Percentiles rank a stretch among this genome's conserved stretches.
Conservation (phyloP, 768 basidiomycete species). For the Galerina sulciceps region DNA sequence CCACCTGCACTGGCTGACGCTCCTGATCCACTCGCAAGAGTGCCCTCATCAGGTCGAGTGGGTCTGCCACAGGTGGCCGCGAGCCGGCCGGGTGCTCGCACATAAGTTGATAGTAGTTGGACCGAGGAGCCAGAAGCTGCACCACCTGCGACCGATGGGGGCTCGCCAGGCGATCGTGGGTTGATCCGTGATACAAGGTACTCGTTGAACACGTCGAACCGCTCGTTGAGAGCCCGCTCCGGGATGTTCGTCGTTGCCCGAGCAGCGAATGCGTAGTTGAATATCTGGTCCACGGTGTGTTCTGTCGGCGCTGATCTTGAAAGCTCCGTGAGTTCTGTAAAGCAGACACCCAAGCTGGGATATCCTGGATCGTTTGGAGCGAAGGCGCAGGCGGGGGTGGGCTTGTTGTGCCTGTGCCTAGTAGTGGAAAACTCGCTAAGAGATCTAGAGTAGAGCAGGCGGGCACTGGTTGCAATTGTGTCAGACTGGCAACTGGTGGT, state of each 20-base stretch:
- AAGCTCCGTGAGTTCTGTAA: too few species aligned
- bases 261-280: conserved; percentile 55
- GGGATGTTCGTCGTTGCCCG: conserved; percentile 54
- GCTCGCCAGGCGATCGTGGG: conserved; percentile 34
- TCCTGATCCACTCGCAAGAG: conserved; percentile 69
- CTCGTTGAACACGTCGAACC: conserved; percentile 61
- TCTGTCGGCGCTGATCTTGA: too few species aligned
- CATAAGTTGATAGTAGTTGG: conserved; percentile 32
- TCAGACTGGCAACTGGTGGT: too few species aligned
- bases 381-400: too few species aligned
- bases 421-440: too few species aligned
- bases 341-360: too few species aligned
- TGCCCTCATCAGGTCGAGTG: conserved; percentile 66
- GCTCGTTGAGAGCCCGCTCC: conserved; percentile 62
- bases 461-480: too few species aligned
- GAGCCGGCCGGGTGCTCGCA: conserved; percentile 19
- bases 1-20: conserved; percentile 66
- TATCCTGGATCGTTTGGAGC: too few species aligned
- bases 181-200: conserved; percentile 52
- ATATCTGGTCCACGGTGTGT: conserved; percentile 63
- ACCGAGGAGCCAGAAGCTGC: conserved; percentile 20
- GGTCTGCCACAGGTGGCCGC: conserved; percentile 31
- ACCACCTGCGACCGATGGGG: neutral
- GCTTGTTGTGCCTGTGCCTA: too few species aligned
- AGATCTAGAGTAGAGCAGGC: too few species aligned